Evolutionary conservation across 2,329 filamentous ascomycete genomes (phyloP).

Genomic region (Colletotrichum sp.): DNA sequence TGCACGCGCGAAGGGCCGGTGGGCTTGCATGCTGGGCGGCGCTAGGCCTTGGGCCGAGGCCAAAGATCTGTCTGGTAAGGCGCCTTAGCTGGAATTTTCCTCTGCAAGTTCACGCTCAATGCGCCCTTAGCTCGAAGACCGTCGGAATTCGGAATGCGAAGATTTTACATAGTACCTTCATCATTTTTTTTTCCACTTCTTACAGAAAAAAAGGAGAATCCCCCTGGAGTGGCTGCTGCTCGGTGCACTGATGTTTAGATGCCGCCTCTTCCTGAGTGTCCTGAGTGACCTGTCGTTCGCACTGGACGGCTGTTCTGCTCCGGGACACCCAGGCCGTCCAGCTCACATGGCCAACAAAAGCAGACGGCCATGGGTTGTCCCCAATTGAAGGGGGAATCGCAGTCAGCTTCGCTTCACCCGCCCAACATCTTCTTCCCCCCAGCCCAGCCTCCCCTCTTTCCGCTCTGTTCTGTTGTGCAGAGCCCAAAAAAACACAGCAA

Average conservation of each 20-base stretch:
- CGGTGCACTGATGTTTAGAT: not conserved
- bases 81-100: not conserved
- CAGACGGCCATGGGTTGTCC: not conserved
- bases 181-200: not conserved
- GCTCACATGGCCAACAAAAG: not conserved
- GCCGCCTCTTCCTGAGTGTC: not conserved
- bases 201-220: not conserved
- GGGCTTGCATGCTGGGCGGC: not conserved
- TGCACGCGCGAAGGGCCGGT: not conserved
- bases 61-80: not conserved
- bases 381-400: not conserved
- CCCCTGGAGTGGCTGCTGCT: not conserved
- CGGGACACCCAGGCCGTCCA: not conserved
- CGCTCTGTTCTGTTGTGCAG: not conserved
- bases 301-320: not conserved
- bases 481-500: not conserved
- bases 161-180: not conserved
- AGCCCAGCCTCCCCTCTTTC: not conserved
- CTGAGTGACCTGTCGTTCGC: not conserved
- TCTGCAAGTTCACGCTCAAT: constrained; percentile 13
- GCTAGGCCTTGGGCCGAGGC: constrained; percentile 8
- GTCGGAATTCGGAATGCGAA: not conserved
- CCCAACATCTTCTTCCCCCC: not conserved
- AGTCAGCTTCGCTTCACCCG: not conserved
- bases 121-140: not conserved